phyloP scores from a whole-genome alignment of 768 basidiomycete species.

The Kondoa subrosea region DNA sequence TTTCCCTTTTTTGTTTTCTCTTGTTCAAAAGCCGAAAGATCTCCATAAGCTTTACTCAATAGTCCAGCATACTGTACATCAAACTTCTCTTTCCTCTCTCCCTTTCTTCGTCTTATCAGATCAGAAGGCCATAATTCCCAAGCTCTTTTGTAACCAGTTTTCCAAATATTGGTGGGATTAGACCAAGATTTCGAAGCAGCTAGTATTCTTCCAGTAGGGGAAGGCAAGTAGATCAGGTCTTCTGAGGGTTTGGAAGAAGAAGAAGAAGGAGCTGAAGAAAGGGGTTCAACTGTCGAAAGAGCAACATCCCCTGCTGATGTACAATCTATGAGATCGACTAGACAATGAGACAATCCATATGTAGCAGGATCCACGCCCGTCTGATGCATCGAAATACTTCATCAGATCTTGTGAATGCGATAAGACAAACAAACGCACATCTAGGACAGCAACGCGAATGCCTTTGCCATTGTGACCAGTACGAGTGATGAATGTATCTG shows the following conservation, averaged over 20 bases:
- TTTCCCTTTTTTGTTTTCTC: neutral
- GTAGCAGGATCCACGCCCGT: constrained; percentile 20
- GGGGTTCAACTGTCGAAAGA: constrained; percentile 8
- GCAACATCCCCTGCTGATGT: neutral
- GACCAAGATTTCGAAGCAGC: constrained; percentile 6
- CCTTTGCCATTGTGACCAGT: neutral
- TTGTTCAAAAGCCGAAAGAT: constrained; percentile 8
- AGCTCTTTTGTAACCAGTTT: constrained; percentile 15
- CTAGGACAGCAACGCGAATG: neutral
- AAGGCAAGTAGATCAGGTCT: constrained; percentile 2
- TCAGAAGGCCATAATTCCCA: constrained; percentile 17
- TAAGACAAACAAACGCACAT: neutral
- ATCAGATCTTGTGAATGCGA: neutral
- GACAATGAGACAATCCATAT: constrained; percentile 8
- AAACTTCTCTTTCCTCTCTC: constrained; percentile 13
- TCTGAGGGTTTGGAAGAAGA: neutral
- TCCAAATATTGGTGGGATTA: constrained; percentile 16
- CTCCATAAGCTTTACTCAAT: constrained; percentile 9
- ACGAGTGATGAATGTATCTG: neutral
- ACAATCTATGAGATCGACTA: constrained; percentile 17
- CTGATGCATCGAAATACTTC: constrained; percentile 15
- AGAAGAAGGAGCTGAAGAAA: neutral
- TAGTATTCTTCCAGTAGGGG: constrained; percentile 10
- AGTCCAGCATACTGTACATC: constrained; percentile 4
- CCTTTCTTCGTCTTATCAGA: constrained; percentile 12